Evolutionary conservation across 495 filamentous ascomycete genomes (phyloP).

Genomic region (Mytilinidion resinicola): DNA sequence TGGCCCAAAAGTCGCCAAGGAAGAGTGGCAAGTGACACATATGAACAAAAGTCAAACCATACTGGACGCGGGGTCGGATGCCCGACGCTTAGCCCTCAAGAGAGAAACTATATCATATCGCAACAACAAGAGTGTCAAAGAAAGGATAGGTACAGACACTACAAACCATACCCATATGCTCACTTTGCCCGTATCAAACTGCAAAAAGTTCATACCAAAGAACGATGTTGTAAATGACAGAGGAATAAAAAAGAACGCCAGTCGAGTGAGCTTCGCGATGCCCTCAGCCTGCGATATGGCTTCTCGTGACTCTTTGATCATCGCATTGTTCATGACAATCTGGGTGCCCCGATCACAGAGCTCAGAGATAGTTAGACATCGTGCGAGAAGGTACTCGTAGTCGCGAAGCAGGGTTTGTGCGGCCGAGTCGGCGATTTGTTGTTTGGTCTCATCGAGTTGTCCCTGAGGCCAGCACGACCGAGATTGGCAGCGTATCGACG

Average conservation of each 20-base stretch:
- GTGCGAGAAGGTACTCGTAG: neutral
- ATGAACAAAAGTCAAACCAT: too few relatives aligned
- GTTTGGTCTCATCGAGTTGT: too few relatives aligned
- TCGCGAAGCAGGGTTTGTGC: neutral
- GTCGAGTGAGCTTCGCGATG: slow-evolving; percentile 7
- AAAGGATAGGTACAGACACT: too few relatives aligned
- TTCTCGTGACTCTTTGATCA: slow-evolving; percentile 3
- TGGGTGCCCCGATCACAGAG: neutral
- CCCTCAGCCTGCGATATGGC: slow-evolving; percentile 5
- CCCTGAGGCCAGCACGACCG: too few relatives aligned
- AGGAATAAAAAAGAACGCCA: slow-evolving; percentile 15
- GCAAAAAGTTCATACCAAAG: slow-evolving; percentile 12
- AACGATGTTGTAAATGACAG: slow-evolving; percentile 7
- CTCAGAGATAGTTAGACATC: neutral
- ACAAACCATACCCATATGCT: neutral
- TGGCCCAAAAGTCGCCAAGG: too few relatives aligned
- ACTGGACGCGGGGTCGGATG: too few relatives aligned
- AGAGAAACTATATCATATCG: too few relatives aligned
- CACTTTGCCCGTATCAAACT: slow-evolving; percentile 1
- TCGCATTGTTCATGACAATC: neutral
- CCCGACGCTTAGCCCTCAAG: too few relatives aligned
- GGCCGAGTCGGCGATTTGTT: too few relatives aligned
- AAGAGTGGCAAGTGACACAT: too few relatives aligned
- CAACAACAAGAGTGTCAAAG: too few relatives aligned
- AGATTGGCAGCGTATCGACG: too few relatives aligned